Evolutionary conservation across 306 rosid genomes (phyloP).

Genomic region (Dryas alaskensis): DNA sequence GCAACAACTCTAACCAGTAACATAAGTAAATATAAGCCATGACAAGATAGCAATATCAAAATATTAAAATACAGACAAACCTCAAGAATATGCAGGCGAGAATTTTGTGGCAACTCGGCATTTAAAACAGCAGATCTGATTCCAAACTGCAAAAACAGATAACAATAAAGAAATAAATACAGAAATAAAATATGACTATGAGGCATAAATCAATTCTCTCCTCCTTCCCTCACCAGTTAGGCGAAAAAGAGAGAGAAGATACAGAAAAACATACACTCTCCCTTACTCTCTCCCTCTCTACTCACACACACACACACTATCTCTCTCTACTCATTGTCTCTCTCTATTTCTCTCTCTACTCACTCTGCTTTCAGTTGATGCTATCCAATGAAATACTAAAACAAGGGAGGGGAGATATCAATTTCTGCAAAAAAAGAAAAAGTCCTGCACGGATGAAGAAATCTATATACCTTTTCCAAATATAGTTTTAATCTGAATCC

Average conservation of each 20-base stretch:
- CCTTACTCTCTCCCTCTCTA: no score
- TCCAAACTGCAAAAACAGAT: constrained; percentile 63
- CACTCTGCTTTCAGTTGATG: no score
- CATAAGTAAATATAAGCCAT: neutral
- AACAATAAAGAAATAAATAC: constrained; percentile 2
- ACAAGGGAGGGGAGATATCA: neutral
- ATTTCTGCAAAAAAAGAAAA: neutral
- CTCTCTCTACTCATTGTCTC: no score
- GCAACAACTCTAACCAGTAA: neutral
- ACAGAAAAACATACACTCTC: no score
- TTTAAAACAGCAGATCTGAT: constrained; percentile 89
- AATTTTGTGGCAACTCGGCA: constrained; percentile 96
- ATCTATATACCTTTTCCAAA: constrained; percentile 71
- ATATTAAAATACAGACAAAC: constrained; percentile 35
- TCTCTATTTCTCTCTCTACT: no score
- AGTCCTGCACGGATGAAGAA: constrained; percentile 5
- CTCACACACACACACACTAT: no score
- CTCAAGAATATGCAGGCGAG: constrained; percentile 97
- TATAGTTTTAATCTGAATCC: constrained; percentile 78
- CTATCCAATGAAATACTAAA: no score
- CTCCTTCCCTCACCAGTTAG: neutral
- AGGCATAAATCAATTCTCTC: neutral
- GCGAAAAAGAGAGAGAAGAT: neutral
- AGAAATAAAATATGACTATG: neutral
- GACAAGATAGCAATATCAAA: neutral